Base-by-base conservation (phyloP, 2,329 filamentous ascomycete species). In the Ceratocystis ficicola region DNA sequence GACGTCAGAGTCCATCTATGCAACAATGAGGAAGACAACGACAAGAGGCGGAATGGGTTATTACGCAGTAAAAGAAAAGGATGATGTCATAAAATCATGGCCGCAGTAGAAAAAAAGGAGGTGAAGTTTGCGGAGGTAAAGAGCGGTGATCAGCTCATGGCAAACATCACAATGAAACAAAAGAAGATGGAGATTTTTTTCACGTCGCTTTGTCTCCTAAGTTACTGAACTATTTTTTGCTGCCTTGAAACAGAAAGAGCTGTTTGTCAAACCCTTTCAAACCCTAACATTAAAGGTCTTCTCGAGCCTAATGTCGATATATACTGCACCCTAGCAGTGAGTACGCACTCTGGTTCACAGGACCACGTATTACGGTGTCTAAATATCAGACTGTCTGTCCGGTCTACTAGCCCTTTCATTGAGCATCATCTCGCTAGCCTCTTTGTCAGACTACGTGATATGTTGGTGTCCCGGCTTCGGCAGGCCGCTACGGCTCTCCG, bases 21-120 rank as follows among this genome's bases (percentile, higher is more conserved):
- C 52, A 30, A 30, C 52, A 30, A 30, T 41, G 36, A 41, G 4
- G 10, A 41, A 41, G 36, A 41, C 36, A 12, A 57, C 22, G 60
- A 22, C n/a, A 17, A 15, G 12, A 17, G 15, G 5, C n/a, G 41
- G 41, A 12, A 17, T 8, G 12, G 41, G 61, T 25, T 32, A 36
- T 62, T 62, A 22, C 28, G 52, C 52, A 8, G 25, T 57, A 17
- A 28, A 52, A 52, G 48, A 52, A 52, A 25, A 32, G 25, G 12
- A 32, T 57, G 25, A 17, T 57, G 22, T 57, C n/a, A 52, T 52
- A 52, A 17, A 32, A 30, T 57, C 52, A 57, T 57, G 52, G 25
- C 52, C 52, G 22, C 52, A 30, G 52, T 32, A 32, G 15, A 30
- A 17, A 30, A 25, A n/a, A 15, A 28, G 5, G 22, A 30, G 30